Evolutionary conservation across 2,329 filamentous ascomycete species (phyloP), one percentile per base, ranked within the genome.

Genomic region (Epichloe brachyelytri): DNA sequence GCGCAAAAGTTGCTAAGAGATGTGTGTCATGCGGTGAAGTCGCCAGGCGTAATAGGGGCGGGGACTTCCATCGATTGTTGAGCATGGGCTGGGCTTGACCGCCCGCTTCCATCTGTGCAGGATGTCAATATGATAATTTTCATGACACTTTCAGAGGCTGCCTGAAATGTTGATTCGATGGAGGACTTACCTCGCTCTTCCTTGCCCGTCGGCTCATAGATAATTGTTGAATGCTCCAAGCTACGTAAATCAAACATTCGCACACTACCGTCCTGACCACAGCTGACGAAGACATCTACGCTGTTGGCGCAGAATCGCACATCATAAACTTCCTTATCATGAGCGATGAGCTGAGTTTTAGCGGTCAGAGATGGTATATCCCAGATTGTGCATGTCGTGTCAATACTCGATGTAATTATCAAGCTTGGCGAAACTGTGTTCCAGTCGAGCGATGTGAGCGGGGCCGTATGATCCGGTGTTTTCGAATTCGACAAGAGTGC

Each of bases 311-410:
- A 98, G 70, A 98, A 98, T 19, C 93, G 83, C 46, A 98, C 93
- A 65, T 98, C 93, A 62, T 95, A 98, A 5, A 98, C 93, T 68
- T 98, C 93, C 68, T 97, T 97, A 71, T 98, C 93, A 66, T 98
- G 93, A 19, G 93, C 93, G 68, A 98, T 98, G 44, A 98, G 75
- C 66, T 98, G 93, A 2, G 93, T 98, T 71, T 98, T 98, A 49
- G 93, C 93, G 0, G 93, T 98, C 55, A 98, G 75, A 1, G 93
- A 96, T 3, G 93, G 93, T 51, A 98, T 98, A 66, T 98, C 93
- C 93, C 93, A 98, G 58, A 98, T 98, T 4, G 93, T 98, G 70
- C 93, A 98, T 5, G 93, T 98, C 1, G 93, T 98, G 64, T 98
- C 93, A 62, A 98, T 98, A 66, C 90, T 97, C 3, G 90, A 96